phyloP scores from a whole-genome alignment of 148 eudicot genomes.

The Linanthus parryae region DNA sequence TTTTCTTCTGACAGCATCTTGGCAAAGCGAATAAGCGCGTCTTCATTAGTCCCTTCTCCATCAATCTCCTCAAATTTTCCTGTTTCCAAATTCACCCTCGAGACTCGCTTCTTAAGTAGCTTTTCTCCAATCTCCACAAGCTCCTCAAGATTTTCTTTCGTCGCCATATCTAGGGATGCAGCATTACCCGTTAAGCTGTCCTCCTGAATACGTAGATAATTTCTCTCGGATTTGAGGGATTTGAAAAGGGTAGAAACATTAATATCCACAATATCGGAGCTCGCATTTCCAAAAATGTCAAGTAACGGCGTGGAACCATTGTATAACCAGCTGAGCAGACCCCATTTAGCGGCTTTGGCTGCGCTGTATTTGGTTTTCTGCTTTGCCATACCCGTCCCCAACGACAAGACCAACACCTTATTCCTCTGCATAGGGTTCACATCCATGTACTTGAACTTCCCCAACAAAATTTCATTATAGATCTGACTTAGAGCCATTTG shows the following conservation, averaged over 20 bases:
- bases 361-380: conserved; percentile 15
- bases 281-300: conserved; percentile 16
- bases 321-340: conserved; percentile 20
- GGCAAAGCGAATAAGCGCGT: too few relatives aligned
- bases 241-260: conserved; percentile 20
- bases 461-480: too few relatives aligned
- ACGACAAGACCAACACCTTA: conserved; percentile 23
- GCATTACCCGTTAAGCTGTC: conserved; percentile 24
- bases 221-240: conserved; percentile 5
- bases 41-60: conserved; percentile 23
- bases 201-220: conserved; percentile 38
- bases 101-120: conserved; percentile 26
- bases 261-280: conserved; percentile 30
- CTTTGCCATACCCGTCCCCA: conserved; percentile 25
- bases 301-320: conserved; percentile 18
- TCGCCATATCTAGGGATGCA: conserved; percentile 33
- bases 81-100: conserved; percentile 24
- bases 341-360: conserved; percentile 20
- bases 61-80: conserved; percentile 20
- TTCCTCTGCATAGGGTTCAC: too few relatives aligned
- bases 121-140: conserved; percentile 34
- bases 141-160: conserved; percentile 25
- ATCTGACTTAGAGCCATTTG: too few relatives aligned
- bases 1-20: too few relatives aligned
- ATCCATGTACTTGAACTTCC: too few relatives aligned